These are phyloP conservation scores for Flaveria floridana DNA, from an alignment of 140 eudicot species.

Conservation along the genomic window DNA sequence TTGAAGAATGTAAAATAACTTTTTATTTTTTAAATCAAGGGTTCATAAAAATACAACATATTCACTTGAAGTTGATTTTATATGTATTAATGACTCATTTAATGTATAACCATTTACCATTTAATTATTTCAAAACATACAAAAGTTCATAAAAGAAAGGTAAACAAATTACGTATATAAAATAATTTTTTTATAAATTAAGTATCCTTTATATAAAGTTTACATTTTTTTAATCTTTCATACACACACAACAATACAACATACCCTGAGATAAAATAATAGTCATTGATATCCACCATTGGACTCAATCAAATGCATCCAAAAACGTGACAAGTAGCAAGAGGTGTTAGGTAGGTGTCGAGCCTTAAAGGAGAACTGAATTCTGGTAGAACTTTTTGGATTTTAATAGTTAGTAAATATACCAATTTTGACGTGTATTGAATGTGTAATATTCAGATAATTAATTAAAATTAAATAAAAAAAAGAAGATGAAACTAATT, in stretches of 20 bases:
- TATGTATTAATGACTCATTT: too few relatives aligned
- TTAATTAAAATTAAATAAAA: too few relatives aligned
- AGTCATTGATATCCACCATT: background rate
- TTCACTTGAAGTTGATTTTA: too few relatives aligned
- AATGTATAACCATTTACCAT: background rate
- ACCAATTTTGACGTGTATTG: background rate
- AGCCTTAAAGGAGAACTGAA: background rate
- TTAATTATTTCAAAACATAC: background rate
- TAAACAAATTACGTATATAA: too few relatives aligned
- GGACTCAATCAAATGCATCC: background rate
- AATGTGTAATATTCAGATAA: background rate
- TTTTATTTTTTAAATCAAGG: background rate
- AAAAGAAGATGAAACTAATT: too few relatives aligned
- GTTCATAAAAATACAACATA: background rate
- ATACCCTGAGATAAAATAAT: background rate
- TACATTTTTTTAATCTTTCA: too few relatives aligned
- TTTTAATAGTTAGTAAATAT: background rate
- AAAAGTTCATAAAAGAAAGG: too few relatives aligned
- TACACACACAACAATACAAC: too few relatives aligned
- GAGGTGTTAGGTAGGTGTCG: background rate
- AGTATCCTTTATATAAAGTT: too few relatives aligned
- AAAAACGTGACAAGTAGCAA: background rate
- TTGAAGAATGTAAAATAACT: too few relatives aligned
- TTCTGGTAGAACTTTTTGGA: background rate
- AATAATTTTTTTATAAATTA: too few relatives aligned